Evolutionary conservation across 2,329 filamentous ascomycete genomes (phyloP), one percentile per base, ranked within the genome.

Genomic region (Pyricularia grisea): DNA sequence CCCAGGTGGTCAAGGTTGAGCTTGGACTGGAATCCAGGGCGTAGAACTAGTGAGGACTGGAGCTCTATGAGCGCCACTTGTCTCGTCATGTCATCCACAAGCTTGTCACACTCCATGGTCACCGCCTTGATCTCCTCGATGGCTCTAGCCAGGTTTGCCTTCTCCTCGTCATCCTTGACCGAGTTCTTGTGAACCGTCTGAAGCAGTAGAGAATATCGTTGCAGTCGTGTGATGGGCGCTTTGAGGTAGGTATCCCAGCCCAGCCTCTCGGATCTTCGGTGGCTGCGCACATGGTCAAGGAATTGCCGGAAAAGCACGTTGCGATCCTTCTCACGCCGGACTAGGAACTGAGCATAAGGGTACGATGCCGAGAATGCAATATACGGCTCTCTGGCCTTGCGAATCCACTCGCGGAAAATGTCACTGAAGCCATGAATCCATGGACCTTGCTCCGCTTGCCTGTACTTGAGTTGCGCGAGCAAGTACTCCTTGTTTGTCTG

Each of bases 401-500:
- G 88, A 71, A 98, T 97, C 95, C 95, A 99, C 80, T 99, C 95
- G 70, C 95, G 86, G 83, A 99, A 98, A 67, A 99, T 92, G 75
- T 98, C 95, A 76, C 94, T 97, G 79, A 97, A 97, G 3, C 95
- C 95, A 14, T 87, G 84, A 70, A 99, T 90, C 89, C 93, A 99
- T 0, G 95, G 95, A 0, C 95, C 95, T 80, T 99, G 94, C 77
- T 98, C 95, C 75, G 95, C 92, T 78, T 99, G 95, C 30, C 95
- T 89, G 77, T 98, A 99, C 76, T 98, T 98, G 74, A 99, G 86
- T 78, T 97, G 94, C 1, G 94, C 91, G 28, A 99, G 82, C 25
- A 99, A 85, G 77, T 95, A 90, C 71, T 97, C 94, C 78, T 96
- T 95, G 78, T 98, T 98, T 74, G 94, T 93, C 73, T 90, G 88